Conservation (phyloP, 2,329 filamentous ascomycete genomes). For the Xylariaceae sp. region DNA sequence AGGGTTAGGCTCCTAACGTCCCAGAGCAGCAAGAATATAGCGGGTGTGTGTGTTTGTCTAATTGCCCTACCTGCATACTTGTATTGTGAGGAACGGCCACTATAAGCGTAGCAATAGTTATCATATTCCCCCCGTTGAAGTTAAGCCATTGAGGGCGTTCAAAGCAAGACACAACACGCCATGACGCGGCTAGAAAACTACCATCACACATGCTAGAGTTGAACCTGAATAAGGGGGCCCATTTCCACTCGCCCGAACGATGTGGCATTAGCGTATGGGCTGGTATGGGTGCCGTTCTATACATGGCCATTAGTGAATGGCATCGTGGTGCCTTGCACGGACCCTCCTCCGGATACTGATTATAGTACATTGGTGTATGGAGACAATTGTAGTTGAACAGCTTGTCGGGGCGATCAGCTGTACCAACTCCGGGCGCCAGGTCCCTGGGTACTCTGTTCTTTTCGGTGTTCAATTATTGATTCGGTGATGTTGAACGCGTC, state of each 20-base stretch:
- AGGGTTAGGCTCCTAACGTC: neutral
- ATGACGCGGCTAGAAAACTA: neutral
- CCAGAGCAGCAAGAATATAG: neutral
- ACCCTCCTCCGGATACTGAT: neutral
- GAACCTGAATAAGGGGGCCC: neutral
- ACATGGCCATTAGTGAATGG: constrained; percentile 7
- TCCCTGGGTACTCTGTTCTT: constrained; percentile 48
- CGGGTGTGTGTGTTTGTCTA: neutral
- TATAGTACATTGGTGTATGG: neutral
- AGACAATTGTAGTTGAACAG: neutral
- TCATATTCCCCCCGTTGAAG: neutral
- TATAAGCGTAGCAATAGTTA: neutral
- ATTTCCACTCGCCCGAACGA: neutral
- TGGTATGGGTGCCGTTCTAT: constrained; percentile 3
- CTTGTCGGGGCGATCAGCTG: constrained; percentile 35
- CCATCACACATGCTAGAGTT: neutral
- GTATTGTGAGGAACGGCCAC: neutral
- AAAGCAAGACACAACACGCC: neutral
- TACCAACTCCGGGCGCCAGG: constrained; percentile 62
- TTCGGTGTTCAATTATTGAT: constrained; percentile 77
- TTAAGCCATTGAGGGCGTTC: neutral
- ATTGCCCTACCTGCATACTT: neutral
- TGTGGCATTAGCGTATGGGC: constrained; percentile 4
- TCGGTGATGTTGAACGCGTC: constrained; percentile 69
- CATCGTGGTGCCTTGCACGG: neutral